These are phyloP conservation scores for Pyrenochaeta sp. DNA, from an alignment of 2,329 filamentous ascomycete genomes.

Conservation along the genomic window DNA sequence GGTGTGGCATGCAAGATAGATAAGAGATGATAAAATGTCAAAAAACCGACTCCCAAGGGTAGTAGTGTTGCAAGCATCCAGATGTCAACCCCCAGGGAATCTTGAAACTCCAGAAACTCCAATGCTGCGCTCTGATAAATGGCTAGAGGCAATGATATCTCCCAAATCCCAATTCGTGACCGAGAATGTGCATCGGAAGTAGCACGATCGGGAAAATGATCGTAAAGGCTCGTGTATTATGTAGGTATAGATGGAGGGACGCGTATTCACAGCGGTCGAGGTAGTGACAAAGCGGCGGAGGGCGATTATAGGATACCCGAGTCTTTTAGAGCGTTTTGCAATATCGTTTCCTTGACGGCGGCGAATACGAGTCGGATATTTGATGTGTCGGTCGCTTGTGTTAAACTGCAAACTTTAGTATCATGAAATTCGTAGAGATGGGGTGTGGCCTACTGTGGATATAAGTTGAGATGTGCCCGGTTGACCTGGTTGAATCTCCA, in stretches of 20 bases:
- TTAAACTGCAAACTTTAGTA: slow-evolving; percentile 69
- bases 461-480: slow-evolving; percentile 91
- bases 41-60: slow-evolving; percentile 23
- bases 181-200: slow-evolving; percentile 38
- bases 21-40: slow-evolving; percentile 10
- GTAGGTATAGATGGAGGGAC: slow-evolving; percentile 28
- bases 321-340: slow-evolving; percentile 97
- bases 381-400: slow-evolving; percentile 97
- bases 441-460: slow-evolving; percentile 74
- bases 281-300: slow-evolving; percentile 24
- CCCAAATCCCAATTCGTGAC: slow-evolving; percentile 45
- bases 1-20: slow-evolving; percentile 8
- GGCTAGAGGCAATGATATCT: slow-evolving; percentile 47
- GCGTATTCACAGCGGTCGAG: slow-evolving; percentile 43
- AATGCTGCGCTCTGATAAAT: slow-evolving; percentile 48
- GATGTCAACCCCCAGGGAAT: slow-evolving; percentile 33
- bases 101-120: slow-evolving; percentile 45
- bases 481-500: slow-evolving; percentile 99
- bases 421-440: slow-evolving; percentile 5
- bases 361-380: slow-evolving; percentile 98
- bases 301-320: slow-evolving; percentile 79
- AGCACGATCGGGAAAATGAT: slow-evolving; percentile 39
- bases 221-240: slow-evolving; percentile 48
- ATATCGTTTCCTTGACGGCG: slow-evolving; percentile 96
- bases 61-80: slow-evolving; percentile 26